Percentiles rank a stretch among this genome's conserved stretches.
Evolutionary conservation across 208 protist species (phyloP).

Genomic region (Porcisia hertigi): DNA sequence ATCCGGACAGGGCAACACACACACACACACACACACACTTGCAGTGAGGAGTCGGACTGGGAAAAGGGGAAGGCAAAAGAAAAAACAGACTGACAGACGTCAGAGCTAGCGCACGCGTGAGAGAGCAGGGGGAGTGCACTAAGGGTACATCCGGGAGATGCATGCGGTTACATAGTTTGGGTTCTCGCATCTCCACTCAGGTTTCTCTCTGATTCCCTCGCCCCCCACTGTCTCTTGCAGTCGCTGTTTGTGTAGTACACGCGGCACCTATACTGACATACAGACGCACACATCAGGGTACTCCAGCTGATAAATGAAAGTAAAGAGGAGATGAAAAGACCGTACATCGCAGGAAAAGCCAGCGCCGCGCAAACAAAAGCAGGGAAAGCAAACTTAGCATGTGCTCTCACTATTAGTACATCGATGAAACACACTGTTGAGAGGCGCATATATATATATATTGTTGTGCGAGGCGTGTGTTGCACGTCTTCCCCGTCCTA

Average conservation of each 20-base stretch:
- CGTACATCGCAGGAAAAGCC: background rate
- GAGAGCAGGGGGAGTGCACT: background rate
- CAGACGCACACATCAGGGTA: background rate
- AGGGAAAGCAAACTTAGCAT: background rate
- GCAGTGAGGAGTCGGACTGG: background rate
- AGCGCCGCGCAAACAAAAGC: background rate
- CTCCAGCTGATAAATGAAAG: background rate
- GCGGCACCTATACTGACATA: background rate
- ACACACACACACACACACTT: background rate
- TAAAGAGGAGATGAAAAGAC: background rate
- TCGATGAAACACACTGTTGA: background rate
- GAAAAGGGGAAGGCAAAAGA: background rate
- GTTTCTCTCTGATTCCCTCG: background rate
- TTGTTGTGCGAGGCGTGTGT: background rate
- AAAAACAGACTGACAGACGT: background rate
- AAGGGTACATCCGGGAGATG: background rate
- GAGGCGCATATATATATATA: background rate
- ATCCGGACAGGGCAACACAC: background rate
- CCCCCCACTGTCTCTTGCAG: background rate
- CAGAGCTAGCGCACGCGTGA: background rate
- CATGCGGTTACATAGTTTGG: background rate
- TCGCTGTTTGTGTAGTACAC: background rate
- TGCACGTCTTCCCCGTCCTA: background rate
- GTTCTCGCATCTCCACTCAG: background rate
- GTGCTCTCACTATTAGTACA: constrained; percentile 1